Evolutionary conservation across 352 stramenopile genomes (phyloP).

Genomic region (Pythium phragmiticola): DNA sequence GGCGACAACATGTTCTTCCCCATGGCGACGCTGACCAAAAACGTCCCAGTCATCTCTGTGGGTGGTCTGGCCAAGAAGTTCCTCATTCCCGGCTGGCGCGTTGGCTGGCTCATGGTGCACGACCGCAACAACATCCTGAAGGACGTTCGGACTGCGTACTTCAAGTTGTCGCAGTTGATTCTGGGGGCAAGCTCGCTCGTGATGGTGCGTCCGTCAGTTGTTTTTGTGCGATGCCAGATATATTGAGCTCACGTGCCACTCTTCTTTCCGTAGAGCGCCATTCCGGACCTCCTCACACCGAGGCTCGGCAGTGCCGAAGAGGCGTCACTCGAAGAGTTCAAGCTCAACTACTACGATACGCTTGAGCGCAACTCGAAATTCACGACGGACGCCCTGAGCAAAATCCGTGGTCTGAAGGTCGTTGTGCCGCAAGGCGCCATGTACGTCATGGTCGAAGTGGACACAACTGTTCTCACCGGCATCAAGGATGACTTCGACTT

Average conservation of each 20-base stretch:
- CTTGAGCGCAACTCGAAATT: constrained; percentile 89
- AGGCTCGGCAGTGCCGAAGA: constrained; percentile 55
- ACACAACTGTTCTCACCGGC: constrained; percentile 63
- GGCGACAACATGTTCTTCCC: constrained; percentile 74
- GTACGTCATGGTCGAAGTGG: constrained; percentile 90
- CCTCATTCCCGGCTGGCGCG: constrained; percentile 93
- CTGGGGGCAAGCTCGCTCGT: constrained; percentile 91
- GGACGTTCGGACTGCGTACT: constrained; percentile 87
- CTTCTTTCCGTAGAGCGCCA: constrained; percentile 43
- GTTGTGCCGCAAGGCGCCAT: constrained; percentile 92
- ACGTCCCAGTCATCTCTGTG: constrained; percentile 77
- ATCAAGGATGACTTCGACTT: constrained; percentile 94
- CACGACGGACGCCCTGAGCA: constrained; percentile 64
- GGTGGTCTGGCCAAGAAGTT: constrained; percentile 95
- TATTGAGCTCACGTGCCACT: constrained; percentile 7
- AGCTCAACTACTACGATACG: constrained; percentile 75
- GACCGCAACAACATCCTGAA: constrained; percentile 79
- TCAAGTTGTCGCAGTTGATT: constrained; percentile 92
- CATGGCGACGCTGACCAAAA: constrained; percentile 79
- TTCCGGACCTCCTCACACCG: constrained; percentile 83
- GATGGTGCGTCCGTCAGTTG: constrained; percentile 36
- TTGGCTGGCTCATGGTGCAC: constrained; percentile 95
- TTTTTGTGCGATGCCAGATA: neutral
- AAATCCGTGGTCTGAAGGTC: constrained; percentile 85
- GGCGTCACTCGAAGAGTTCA: constrained; percentile 72